Base-by-base conservation (phyloP, 2,329 filamentous ascomycete species). In the Venturia effusa region DNA sequence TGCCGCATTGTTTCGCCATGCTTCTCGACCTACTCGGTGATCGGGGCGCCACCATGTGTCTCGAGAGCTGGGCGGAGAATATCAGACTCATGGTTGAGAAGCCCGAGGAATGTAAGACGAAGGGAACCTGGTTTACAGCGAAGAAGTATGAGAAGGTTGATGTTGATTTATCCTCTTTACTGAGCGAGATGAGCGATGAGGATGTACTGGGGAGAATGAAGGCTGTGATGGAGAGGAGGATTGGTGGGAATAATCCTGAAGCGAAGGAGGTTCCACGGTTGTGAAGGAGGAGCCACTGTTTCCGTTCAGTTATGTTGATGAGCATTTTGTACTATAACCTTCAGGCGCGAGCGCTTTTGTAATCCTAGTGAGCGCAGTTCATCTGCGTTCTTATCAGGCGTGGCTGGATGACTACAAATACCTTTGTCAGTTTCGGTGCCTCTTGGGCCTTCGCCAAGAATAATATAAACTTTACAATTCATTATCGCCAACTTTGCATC, bases 1-100 rank as follows among this genome's bases (percentile, higher is more conserved):
- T 93, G 89, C 88, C 90, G 63, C 89, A 92, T 74, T 85, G 84
- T 68, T 93, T 81, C 67, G 74, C 70, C 0, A 74, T 79, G 74
- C 65, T 81, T 64, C 65, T 80, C 4, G 76, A 77, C n/a, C 11
- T 6, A 30, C 11, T 57, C 7, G 64, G 67, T 0, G 63, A 74
- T 2, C 60, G 67, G 3, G 73, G 67, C 0, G 68, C 71, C 7
- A 65, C 69, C 7, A 66, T 74, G 62, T 76, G 75, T 69, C 68
- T 77, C 24, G 69, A 68, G 7, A 73, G 73, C 55, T 77, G 73
- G 69, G 74, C 71, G 0, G 66, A 67, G 61, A 75, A 74, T 61
- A 73, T 71, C 40, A 69, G 62, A 8, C 66, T 68, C 3, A 70
- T 71, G 19, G 73, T 75, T 0, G 69, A 70, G 54, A 64, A 34